phyloP scores from a whole-genome alignment of 257 asterid species.

The Ballota nigra region DNA sequence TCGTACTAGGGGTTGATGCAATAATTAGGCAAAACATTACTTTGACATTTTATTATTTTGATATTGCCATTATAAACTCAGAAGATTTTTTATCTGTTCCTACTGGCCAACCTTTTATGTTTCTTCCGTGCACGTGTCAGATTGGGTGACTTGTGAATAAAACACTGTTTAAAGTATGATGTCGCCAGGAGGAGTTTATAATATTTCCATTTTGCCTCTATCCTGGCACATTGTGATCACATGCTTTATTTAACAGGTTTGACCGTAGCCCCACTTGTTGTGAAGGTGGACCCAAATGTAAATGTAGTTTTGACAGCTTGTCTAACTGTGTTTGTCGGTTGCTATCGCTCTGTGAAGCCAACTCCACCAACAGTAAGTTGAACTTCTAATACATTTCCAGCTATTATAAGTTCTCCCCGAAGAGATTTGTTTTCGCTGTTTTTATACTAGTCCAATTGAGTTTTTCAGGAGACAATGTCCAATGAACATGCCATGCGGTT shows the following conservation, averaged over 20 bases:
- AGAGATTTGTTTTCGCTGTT: neutral
- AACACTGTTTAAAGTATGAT: neutral
- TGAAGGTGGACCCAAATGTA: constrained; percentile 86
- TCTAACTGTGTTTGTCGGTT: constrained; percentile 86
- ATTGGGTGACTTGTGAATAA: constrained; percentile 15
- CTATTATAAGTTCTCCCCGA: neutral
- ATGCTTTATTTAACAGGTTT: constrained; percentile 50
- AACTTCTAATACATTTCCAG: neutral
- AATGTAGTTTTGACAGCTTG: constrained; percentile 88
- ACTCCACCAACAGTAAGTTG: constrained; percentile 88
- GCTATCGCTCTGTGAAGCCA: constrained; percentile 87
- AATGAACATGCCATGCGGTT: constrained; percentile 97
- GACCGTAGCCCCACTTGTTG: constrained; percentile 82
- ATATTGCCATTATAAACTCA: neutral
- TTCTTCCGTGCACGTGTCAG: neutral
- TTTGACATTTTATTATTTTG: neutral
- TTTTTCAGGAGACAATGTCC: constrained; percentile 91
- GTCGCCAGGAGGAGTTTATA: neutral
- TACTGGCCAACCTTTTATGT: constrained; percentile 2
- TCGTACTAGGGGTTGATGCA: neutral
- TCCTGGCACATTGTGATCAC: constrained; percentile 4
- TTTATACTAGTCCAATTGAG: constrained; percentile 5
- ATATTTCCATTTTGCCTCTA: constrained; percentile 1
- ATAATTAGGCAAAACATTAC: neutral
- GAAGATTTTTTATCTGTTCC: neutral